These are phyloP conservation scores for Ceratocystis cubensis DNA, from an alignment of 2,329 filamentous ascomycete species.

Conservation along the genomic window DNA sequence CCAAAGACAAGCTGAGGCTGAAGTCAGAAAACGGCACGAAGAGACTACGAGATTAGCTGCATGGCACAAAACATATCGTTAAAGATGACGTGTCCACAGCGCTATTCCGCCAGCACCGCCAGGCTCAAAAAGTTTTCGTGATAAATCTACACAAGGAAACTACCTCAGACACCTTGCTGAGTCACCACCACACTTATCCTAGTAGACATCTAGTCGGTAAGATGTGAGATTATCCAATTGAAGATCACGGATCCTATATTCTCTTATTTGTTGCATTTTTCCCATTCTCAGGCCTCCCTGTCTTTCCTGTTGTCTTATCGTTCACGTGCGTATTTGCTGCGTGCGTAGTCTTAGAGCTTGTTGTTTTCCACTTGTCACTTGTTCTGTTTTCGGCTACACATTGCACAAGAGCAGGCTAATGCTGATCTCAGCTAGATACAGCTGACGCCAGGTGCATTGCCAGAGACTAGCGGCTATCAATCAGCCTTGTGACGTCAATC, in stretches of 20 bases:
- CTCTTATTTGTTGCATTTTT: neutral
- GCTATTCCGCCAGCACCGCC: neutral
- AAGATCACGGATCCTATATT: neutral
- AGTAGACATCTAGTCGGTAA: neutral
- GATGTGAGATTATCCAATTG: neutral
- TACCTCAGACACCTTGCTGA: neutral
- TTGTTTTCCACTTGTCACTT: neutral
- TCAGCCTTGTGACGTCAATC: neutral
- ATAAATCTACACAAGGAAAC: neutral
- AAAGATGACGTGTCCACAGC: neutral
- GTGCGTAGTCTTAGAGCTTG: neutral
- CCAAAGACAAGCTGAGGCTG: neutral
- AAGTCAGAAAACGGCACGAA: neutral
- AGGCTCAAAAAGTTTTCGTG: neutral
- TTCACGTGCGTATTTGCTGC: neutral
- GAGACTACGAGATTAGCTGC: neutral
- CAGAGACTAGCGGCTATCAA: neutral
- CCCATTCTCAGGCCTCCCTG: neutral
- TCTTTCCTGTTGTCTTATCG: neutral
- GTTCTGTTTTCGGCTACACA: slow-evolving; percentile 1
- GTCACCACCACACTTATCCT: neutral
- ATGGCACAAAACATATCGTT: neutral
- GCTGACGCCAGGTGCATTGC: neutral
- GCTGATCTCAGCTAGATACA: neutral
- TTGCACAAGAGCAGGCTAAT: neutral